Conservation (phyloP, 257 asterid species). For the Solanum bukasovii region DNA sequence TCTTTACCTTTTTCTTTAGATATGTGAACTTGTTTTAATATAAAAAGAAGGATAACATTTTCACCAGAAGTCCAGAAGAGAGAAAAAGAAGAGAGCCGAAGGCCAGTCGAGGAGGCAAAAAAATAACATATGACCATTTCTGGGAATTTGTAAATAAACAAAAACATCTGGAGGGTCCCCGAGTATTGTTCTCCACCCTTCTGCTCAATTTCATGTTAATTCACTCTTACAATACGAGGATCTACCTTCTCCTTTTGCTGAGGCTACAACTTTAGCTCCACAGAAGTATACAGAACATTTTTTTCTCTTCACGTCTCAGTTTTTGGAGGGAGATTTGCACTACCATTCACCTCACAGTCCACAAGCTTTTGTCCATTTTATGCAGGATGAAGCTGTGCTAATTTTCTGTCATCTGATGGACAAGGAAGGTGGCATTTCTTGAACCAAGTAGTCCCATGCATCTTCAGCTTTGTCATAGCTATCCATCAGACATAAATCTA, state of each 20-base stretch:
- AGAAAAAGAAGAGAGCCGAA: background rate
- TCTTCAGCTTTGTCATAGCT: background rate
- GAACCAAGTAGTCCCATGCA: background rate
- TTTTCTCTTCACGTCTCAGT: background rate
- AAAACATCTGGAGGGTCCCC: background rate
- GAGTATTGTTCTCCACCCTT: background rate
- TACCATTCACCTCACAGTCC: background rate
- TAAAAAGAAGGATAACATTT: background rate
- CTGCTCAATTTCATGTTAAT: background rate
- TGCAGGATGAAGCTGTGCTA: background rate
- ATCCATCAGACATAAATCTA: background rate
- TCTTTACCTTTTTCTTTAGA: background rate
- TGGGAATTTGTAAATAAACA: background rate
- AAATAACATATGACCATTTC: background rate
- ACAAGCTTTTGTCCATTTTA: background rate
- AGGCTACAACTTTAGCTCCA: background rate
- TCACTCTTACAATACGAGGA: background rate
- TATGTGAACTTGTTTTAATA: background rate
- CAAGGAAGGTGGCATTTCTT: background rate
- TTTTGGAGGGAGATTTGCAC: background rate
- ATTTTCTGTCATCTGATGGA: background rate
- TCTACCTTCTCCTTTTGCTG: background rate
- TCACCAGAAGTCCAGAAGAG: background rate
- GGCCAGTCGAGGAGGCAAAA: background rate
- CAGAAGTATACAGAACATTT: background rate